Conservation (phyloP, 83 land plant species). For the Picea abies region DNA sequence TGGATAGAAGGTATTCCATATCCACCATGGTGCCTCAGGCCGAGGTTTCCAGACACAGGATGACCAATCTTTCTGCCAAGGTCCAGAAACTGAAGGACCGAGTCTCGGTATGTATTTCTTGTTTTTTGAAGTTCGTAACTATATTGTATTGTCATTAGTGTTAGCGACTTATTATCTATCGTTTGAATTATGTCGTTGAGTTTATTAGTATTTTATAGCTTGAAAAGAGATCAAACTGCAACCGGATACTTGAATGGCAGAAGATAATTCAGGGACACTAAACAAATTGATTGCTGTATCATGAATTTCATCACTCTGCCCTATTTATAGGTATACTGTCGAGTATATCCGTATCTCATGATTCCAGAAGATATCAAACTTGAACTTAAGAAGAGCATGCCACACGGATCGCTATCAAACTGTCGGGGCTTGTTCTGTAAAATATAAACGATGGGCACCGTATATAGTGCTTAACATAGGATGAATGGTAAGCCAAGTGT, state of each 20-base stretch:
- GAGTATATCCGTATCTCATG: too few species aligned
- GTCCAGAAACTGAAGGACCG: conserved; percentile 45
- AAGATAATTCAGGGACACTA: too few species aligned
- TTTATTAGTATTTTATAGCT: background rate
- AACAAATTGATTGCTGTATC: too few species aligned
- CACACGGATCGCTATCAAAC: too few species aligned
- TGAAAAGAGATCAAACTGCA: background rate
- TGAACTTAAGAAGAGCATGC: too few species aligned
- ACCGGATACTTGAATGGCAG: background rate
- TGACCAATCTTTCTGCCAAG: conserved; percentile 27
- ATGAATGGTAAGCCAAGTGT: too few species aligned
- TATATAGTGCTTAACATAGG: too few species aligned
- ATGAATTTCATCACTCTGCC: too few species aligned
- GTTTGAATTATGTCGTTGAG: background rate
- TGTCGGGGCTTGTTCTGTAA: too few species aligned
- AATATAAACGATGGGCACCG: too few species aligned
- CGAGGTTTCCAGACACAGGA: conserved; percentile 29
- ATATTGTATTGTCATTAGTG: background rate
- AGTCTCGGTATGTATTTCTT: conserved; percentile 35
- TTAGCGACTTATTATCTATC: background rate
- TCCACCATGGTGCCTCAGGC: conserved; percentile 19
- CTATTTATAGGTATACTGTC: too few species aligned
- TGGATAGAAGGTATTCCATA: conserved; percentile 8
- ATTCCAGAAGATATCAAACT: too few species aligned
- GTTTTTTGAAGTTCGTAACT: background rate